Evolutionary conservation across 2,329 filamentous ascomycete genomes (phyloP).

Genomic region (Claviceps capensis): DNA sequence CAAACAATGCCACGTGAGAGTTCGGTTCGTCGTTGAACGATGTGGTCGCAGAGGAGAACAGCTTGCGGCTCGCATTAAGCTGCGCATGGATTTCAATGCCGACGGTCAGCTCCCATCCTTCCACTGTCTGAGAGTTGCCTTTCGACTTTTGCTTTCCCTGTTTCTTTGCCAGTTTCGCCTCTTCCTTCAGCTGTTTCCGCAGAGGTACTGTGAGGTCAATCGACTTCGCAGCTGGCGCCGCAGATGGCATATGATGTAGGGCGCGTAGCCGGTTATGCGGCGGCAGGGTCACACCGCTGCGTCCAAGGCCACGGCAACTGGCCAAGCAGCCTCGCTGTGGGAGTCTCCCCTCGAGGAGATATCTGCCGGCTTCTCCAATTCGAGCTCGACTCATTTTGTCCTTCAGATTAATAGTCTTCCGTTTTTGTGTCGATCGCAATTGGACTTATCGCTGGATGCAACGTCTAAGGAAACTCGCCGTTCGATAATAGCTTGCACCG

Average conservation of each 20-base stretch:
- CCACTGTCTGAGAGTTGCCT: constrained; percentile 34
- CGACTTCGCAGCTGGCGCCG: constrained; percentile 10
- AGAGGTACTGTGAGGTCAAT: constrained; percentile 32
- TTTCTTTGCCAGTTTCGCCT: constrained; percentile 57
- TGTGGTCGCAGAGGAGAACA: constrained; percentile 66
- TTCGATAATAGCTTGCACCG: neutral
- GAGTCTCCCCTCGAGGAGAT: constrained; percentile 4
- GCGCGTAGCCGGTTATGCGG: neutral
- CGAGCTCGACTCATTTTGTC: constrained; percentile 2
- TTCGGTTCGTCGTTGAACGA: constrained; percentile 61
- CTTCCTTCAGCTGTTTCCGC: constrained; percentile 60
- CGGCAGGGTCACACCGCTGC: neutral
- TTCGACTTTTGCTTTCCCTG: constrained; percentile 37
- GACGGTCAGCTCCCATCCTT: constrained; percentile 83
- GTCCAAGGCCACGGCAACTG: neutral
- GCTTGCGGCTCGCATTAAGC: constrained; percentile 74
- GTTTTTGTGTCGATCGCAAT: neutral
- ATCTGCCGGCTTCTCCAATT: constrained; percentile 2
- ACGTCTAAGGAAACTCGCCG: neutral
- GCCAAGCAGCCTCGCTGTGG: constrained; percentile 3
- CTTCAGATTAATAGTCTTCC: neutral
- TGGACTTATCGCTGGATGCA: neutral
- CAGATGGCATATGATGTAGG: neutral
- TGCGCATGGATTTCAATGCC: constrained; percentile 97
- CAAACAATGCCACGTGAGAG: constrained; percentile 77